Base-by-base conservation (phyloP, 1,139 yeast species). In the Debaryomyces nepalensis region DNA sequence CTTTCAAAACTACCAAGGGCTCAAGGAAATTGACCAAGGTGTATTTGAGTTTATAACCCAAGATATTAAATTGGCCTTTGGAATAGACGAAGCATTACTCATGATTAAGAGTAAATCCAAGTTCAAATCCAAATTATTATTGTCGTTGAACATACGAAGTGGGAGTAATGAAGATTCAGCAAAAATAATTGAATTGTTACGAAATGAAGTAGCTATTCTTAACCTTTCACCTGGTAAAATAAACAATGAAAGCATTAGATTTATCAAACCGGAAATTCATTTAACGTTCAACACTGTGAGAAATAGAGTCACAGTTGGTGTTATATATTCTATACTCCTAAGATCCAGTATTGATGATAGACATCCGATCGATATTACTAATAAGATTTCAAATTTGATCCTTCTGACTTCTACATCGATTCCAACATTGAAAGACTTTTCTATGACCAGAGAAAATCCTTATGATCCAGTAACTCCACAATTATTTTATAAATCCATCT, bases 401-500 rank as follows among this genome's bases (percentile, higher is more conserved):
- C 16, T 18, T 8, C 20, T 37, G 5, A 16, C 20, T 10, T 44
- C 49, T 10, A 31, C 38, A 15, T 44, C 45, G 7, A 24, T 39
- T 9, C 51, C 50, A 2, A 32, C 27, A 8, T n/a, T 33, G 8
- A 15, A 41, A 3, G 37, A 33, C 2, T n/a, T 23, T 4, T 22
- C 29, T 19, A 3, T 10, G 16, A 15, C 16, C 4, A 22, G 18
- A 4, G 24, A 33, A 15, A 50, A 50, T 23, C 43, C 49, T 1
- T 19, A 30, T 14, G 49, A 33, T 14, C 51, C 55, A 4, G 54
- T 57, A 2, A 51, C 50, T 8, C 58, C 68, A 1, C 63, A 59
- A 15, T 44, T 61, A 20, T 73, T 73, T 45, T 73, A 73, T 50
- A 63, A 61, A 29, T 44, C 65, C 3, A 63, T 73, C 38, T 60